These are phyloP conservation scores for Cymodocea nodosa DNA, from an alignment of 116 monocot species.

Conservation along the genomic window DNA sequence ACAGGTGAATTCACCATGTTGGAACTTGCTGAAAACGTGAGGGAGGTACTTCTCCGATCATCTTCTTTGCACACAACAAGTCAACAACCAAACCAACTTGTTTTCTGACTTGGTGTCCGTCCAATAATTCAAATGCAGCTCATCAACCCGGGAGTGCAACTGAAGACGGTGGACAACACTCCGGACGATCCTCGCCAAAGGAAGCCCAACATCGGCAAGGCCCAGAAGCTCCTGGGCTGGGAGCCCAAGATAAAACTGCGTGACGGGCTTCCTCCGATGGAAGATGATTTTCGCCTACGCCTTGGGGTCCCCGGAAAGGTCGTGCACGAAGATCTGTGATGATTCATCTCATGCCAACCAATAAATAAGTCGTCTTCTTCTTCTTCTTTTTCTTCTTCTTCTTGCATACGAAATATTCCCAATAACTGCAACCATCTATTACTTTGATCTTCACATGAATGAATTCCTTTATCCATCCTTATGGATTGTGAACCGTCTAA, in stretches of 20 bases:
- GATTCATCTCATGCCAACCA: too few species aligned
- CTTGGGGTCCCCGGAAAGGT: slow-evolving; percentile 26
- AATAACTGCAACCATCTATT: too few species aligned
- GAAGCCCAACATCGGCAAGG: slow-evolving; percentile 80
- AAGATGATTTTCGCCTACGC: slow-evolving; percentile 65
- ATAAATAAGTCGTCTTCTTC: too few species aligned
- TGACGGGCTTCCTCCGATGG: slow-evolving; percentile 76
- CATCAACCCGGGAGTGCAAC: slow-evolving; percentile 45
- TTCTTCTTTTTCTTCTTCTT: too few species aligned
- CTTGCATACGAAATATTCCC: too few species aligned
- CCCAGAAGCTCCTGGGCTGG: slow-evolving; percentile 68
- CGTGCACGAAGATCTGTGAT: not conserved
- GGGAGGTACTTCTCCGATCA: slow-evolving; percentile 31
- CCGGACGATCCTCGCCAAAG: slow-evolving; percentile 84
- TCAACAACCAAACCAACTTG: not conserved
- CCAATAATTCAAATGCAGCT: slow-evolving; percentile 22
- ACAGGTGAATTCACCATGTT: slow-evolving; percentile 94
- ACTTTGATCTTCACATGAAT: too few species aligned
- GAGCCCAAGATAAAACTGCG: slow-evolving; percentile 56
- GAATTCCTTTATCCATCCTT: too few species aligned
- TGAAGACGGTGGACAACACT: slow-evolving; percentile 72
- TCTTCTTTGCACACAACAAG: not conserved
- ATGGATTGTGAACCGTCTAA: too few species aligned
- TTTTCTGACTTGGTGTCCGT: not conserved
- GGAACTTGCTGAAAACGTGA: slow-evolving; percentile 86